These are phyloP conservation scores for Pseudogymnoascus sp. DNA, from an alignment of 2,329 filamentous ascomycete genomes.

Conservation along the genomic window DNA sequence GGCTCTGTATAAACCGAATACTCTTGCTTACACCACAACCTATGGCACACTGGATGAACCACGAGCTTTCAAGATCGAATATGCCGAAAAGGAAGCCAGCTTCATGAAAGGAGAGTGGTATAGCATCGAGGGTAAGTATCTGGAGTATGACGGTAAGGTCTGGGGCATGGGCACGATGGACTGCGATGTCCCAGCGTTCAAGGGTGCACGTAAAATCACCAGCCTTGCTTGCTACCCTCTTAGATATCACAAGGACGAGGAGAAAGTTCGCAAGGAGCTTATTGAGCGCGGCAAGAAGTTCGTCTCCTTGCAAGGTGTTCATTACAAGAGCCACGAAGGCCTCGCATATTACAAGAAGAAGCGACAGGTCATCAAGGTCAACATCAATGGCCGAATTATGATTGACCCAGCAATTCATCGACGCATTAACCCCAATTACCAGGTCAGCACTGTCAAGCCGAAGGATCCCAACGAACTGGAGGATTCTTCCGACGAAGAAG, in stretches of 20 bases:
- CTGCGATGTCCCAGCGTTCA: conserved; percentile 65
- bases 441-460: conserved; percentile 63
- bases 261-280: conserved; percentile 54
- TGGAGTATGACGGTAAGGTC: conserved; percentile 81
- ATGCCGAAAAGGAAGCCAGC: conserved; percentile 59
- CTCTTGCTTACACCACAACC: conserved; percentile 66
- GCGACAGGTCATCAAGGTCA: conserved; percentile 66
- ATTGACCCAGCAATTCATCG: conserved; percentile 76
- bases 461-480: conserved; percentile 58
- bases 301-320: conserved; percentile 68
- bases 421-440: conserved; percentile 79
- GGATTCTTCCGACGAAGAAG: conserved; percentile 39
- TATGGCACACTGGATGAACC: conserved; percentile 72
- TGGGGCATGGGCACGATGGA: conserved; percentile 69
- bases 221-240: conserved; percentile 70
- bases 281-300: conserved; percentile 81
- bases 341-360: conserved; percentile 81
- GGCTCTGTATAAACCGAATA: conserved; percentile 84
- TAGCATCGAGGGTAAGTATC: conserved; percentile 66
- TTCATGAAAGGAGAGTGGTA: conserved; percentile 70
- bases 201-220: conserved; percentile 74
- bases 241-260: conserved; percentile 67
- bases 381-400: conserved; percentile 83
- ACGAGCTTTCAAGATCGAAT: conserved; percentile 73
- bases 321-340: conserved; percentile 75